phyloP scores from a whole-genome alignment of 2,329 filamentous ascomycete genomes.

The Botrytis byssoidea region DNA sequence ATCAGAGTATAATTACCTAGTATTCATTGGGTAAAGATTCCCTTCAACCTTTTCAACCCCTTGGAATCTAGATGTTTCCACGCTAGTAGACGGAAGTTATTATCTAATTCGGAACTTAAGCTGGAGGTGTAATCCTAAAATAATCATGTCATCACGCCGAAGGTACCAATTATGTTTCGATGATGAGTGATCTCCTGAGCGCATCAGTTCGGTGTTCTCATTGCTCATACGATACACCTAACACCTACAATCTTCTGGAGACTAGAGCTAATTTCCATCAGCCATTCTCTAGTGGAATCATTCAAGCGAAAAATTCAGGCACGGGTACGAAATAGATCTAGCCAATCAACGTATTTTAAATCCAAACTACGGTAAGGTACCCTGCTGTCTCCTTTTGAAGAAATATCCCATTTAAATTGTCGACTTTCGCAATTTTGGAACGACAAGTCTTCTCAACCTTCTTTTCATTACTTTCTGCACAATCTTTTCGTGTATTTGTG shows the following conservation, averaged over 20 bases:
- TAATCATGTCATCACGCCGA: slow-evolving; percentile 8
- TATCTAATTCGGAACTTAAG: background rate
- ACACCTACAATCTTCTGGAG: background rate
- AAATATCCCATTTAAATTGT: slow-evolving; percentile 21
- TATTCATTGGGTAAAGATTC: background rate
- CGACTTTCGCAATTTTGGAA: slow-evolving; percentile 6
- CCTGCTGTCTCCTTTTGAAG: slow-evolving; percentile 18
- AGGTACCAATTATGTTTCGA: background rate
- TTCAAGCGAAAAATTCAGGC: slow-evolving; percentile 9
- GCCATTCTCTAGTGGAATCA: background rate
- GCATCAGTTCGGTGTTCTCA: background rate
- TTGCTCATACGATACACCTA: slow-evolving; percentile 8
- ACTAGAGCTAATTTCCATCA: slow-evolving; percentile 4
- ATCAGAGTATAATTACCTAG: background rate
- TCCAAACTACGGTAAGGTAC: background rate
- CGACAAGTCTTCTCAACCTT: background rate
- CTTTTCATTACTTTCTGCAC: background rate
- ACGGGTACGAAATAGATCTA: slow-evolving; percentile 11
- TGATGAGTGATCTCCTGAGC: slow-evolving; percentile 2
- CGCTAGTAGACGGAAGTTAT: background rate
- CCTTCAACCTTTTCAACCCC: background rate
- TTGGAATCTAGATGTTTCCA: background rate
- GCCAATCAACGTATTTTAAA: slow-evolving; percentile 17
- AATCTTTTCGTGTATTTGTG: slow-evolving; percentile 15
- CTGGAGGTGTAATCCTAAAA: background rate